phyloP scores from a whole-genome alignment of 441 rosid genomes.

The Breynia disticha region DNA sequence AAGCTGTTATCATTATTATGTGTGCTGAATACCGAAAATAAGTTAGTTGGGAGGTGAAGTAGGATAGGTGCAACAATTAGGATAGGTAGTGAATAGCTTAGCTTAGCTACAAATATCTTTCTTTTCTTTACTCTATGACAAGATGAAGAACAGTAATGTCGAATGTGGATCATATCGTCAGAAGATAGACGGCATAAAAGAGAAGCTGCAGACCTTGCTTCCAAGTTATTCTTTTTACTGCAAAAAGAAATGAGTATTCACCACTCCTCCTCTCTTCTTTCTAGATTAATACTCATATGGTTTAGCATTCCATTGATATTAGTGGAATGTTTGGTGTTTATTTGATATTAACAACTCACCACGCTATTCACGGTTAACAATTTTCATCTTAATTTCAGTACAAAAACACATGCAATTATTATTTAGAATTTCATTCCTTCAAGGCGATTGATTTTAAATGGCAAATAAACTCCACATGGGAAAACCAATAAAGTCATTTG shows the following conservation, averaged over 20 bases:
- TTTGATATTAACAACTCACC: no score
- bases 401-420: neutral
- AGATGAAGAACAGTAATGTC: neutral
- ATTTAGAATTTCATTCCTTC: neutral
- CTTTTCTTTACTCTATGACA: no score
- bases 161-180: neutral
- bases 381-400: no score
- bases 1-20: no score
- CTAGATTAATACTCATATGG: neutral
- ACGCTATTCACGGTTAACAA: no score
- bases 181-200: neutral
- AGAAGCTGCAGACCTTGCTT: slow-evolving; percentile 8
- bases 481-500: neutral
- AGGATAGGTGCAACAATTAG: no score
- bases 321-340: neutral
- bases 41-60: no score
- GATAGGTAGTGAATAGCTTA: no score
- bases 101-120: no score
- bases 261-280: neutral
- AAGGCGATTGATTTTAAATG: neutral
- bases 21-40: no score
- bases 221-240: slow-evolving; percentile 10
- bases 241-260: slow-evolving; percentile 1
- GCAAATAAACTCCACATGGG: neutral
- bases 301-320: neutral